These are phyloP conservation scores for Capronia coronata DNA, from an alignment of 2,329 filamentous ascomycete genomes.

Conservation along the genomic window DNA sequence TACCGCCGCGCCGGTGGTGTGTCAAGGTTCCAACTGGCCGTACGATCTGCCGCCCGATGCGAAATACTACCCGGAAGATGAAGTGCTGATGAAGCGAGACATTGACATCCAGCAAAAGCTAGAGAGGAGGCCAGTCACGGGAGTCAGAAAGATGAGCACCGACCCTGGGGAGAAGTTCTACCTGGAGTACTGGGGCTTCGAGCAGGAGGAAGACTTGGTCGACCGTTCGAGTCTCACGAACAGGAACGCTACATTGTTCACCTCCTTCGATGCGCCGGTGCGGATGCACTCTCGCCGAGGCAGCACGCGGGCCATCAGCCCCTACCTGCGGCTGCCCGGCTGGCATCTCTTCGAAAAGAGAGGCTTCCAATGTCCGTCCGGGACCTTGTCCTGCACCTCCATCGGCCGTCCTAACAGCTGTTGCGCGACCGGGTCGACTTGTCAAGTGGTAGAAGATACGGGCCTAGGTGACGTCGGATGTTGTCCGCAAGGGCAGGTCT, in stretches of 20 bases:
- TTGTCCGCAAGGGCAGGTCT: constrained; percentile 50
- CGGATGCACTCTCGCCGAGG: constrained; percentile 9
- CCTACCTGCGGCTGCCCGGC: constrained; percentile 7
- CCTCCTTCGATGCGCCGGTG: constrained; percentile 11
- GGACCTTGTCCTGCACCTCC: constrained; percentile 48
- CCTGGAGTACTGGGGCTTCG: constrained; percentile 41
- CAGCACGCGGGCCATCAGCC: constrained; percentile 3
- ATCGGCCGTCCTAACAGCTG: constrained; percentile 55
- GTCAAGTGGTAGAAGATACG: constrained; percentile 48
- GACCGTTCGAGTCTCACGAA: constrained; percentile 8
- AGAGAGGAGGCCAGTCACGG: constrained; percentile 27
- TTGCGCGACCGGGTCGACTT: constrained; percentile 49
- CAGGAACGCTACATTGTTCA: constrained; percentile 7
- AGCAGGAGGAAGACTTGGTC: constrained; percentile 9
- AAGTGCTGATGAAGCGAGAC: constrained; percentile 27
- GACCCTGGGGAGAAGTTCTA: constrained; percentile 46
- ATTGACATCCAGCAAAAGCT: constrained; percentile 32
- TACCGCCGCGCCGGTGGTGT: neutral
- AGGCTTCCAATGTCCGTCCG: constrained; percentile 53
- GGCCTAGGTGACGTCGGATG: constrained; percentile 55
- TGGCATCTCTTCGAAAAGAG: constrained; percentile 30
- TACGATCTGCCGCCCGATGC: constrained; percentile 25
- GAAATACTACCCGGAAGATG: constrained; percentile 30
- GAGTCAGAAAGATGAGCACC: constrained; percentile 41
- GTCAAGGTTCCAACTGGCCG: constrained; percentile 20